Conservation (phyloP, 352 stramenopile species). For the Phytophthora idaei region DNA sequence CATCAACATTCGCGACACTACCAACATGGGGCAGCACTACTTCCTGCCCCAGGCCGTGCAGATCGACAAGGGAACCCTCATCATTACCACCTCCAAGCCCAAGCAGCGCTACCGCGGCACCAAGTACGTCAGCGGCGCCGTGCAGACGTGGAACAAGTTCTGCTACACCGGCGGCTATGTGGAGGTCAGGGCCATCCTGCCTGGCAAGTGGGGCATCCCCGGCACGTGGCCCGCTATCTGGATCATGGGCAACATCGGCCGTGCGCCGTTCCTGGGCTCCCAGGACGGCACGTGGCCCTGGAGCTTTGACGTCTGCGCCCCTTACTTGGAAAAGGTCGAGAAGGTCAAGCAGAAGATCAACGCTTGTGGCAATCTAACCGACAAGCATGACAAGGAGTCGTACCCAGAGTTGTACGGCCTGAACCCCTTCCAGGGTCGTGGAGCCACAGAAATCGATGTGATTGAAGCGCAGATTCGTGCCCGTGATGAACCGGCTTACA, state of each 20-base stretch:
- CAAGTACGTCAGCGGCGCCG: constrained; percentile 91
- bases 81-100: constrained; percentile 90
- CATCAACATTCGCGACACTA: constrained; percentile 94
- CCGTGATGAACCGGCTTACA: constrained; percentile 87
- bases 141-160: constrained; percentile 99
- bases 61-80: constrained; percentile 93
- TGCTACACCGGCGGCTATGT: constrained; percentile 98
- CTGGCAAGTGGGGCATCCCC: constrained; percentile 93
- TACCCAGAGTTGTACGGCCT: constrained; percentile 92
- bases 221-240: constrained; percentile 98
- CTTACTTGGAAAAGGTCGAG: constrained; percentile 85
- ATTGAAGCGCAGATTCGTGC: constrained; percentile 90
- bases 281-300: constrained; percentile 97
- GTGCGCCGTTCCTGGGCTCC: constrained; percentile 93
- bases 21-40: constrained; percentile 96
- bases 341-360: constrained; percentile 94
- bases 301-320: constrained; percentile 93
- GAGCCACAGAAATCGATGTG: constrained; percentile 97
- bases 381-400: constrained; percentile 89
- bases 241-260: constrained; percentile 98
- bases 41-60: constrained; percentile 94
- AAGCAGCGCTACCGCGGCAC: constrained; percentile 78
- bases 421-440: constrained; percentile 90
- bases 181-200: constrained; percentile 94
- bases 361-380: constrained; percentile 94